phyloP scores from a whole-genome alignment of 2,329 filamentous ascomycete genomes.

The Aureobasidium mangrovei region DNA sequence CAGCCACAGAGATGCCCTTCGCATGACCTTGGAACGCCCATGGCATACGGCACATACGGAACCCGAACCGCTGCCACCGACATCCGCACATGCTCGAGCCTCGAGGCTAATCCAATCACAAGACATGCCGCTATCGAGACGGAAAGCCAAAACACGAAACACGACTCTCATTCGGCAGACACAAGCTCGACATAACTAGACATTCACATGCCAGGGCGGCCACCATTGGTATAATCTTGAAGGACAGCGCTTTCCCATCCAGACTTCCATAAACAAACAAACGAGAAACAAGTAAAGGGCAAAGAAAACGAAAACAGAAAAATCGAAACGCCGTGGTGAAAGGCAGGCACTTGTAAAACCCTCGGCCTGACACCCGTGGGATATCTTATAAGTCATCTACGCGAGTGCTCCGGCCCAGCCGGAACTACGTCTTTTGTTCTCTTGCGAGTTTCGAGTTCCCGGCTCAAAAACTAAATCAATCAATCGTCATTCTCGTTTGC shows the following conservation, averaged over 20 bases:
- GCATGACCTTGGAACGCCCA: too few species aligned
- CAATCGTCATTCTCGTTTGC: slow-evolving; percentile 39
- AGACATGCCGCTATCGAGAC: too few species aligned
- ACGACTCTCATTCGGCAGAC: not conserved
- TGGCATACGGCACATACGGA: too few species aligned
- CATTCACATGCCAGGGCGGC: not conserved
- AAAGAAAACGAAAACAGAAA: not conserved
- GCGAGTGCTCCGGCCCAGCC: slow-evolving; percentile 8
- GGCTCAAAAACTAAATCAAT: slow-evolving; percentile 24
- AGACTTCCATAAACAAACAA: not conserved
- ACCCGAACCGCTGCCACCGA: too few species aligned
- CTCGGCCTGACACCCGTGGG: slow-evolving; percentile 9
- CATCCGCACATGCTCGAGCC: too few species aligned
- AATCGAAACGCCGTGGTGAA: slow-evolving; percentile 2
- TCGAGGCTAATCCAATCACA: not conserved
- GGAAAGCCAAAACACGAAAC: not conserved
- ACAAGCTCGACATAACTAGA: not conserved
- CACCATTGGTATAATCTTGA: not conserved
- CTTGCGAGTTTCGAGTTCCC: not conserved
- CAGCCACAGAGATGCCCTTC: too few species aligned
- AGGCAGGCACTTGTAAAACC: not conserved
- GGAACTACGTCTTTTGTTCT: slow-evolving; percentile 8
- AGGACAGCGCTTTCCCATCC: not conserved
- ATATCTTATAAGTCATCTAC: slow-evolving; percentile 9
- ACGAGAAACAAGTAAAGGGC: not conserved